Percentiles rank a stretch among this genome's conserved stretches.
Conservation (phyloP, 2,329 filamentous ascomycete genomes). For the Anthostomella pinea region DNA sequence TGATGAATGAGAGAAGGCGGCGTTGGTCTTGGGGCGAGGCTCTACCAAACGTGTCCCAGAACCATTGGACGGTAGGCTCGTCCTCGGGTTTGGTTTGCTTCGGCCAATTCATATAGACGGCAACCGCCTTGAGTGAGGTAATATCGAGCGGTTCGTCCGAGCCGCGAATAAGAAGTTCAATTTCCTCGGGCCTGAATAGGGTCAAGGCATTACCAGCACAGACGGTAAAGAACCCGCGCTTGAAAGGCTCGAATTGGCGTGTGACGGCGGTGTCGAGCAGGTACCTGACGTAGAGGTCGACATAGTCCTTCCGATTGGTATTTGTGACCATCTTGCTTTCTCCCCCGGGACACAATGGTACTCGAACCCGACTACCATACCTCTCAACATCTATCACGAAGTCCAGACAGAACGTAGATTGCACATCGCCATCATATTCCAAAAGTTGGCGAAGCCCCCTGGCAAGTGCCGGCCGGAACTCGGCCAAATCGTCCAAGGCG, state of each 20-base stretch:
- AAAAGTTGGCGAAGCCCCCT: slow-evolving; percentile 72
- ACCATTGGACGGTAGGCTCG: slow-evolving; percentile 75
- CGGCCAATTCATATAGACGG: slow-evolving; percentile 79
- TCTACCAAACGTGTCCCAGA: slow-evolving; percentile 77
- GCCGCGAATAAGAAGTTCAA: slow-evolving; percentile 81
- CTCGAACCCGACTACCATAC: slow-evolving; percentile 65
- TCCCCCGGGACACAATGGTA: slow-evolving; percentile 73
- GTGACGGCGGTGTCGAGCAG: slow-evolving; percentile 74
- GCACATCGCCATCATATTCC: slow-evolving; percentile 80
- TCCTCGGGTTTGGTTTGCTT: slow-evolving; percentile 42
- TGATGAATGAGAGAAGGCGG: slow-evolving; percentile 80
- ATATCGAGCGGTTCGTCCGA: slow-evolving; percentile 84
- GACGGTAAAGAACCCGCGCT: slow-evolving; percentile 88
- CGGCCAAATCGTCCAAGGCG: slow-evolving; percentile 76
- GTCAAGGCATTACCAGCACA: slow-evolving; percentile 85
- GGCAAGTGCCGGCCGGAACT: slow-evolving; percentile 75
- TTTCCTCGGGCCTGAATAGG: slow-evolving; percentile 86
- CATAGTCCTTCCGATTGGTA: slow-evolving; percentile 78
- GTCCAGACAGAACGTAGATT: slow-evolving; percentile 75
- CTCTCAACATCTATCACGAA: slow-evolving; percentile 76
- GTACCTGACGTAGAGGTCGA: slow-evolving; percentile 79
- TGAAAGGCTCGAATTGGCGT: slow-evolving; percentile 90
- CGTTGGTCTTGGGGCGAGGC: slow-evolving; percentile 68
- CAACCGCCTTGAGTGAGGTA: slow-evolving; percentile 68
- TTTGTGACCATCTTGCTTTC: slow-evolving; percentile 78